Evolutionary conservation across 177 flowering plant genomes (phyloP).

Genomic region (Tripterygium wilfordii): DNA sequence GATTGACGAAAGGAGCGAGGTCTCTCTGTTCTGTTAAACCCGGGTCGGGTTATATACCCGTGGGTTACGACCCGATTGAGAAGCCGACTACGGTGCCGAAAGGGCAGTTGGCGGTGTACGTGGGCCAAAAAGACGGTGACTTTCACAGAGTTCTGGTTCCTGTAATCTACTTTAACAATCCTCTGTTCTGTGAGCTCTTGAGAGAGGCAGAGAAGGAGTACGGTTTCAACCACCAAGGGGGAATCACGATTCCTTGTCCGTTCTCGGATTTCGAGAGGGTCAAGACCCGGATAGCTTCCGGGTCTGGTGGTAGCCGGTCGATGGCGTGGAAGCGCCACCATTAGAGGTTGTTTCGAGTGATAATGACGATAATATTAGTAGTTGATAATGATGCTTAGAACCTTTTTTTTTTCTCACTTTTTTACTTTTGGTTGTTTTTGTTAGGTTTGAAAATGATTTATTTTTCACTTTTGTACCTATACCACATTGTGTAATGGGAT

Average conservation of each 20-base stretch:
- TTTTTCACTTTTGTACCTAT: no score
- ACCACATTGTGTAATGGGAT: no score
- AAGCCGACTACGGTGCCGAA: conserved; percentile 33
- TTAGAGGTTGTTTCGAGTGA: not conserved
- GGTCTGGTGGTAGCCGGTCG: conserved; percentile 17
- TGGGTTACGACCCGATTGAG: conserved; percentile 23
- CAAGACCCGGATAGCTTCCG: conserved; percentile 42
- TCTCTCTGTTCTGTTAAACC: conserved; percentile 18
- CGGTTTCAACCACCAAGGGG: conserved; percentile 51
- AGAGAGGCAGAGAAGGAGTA: conserved; percentile 52
- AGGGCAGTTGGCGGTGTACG: conserved; percentile 60
- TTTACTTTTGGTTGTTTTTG: no score
- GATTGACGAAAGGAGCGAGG: conserved; percentile 35
- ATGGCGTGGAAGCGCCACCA: conserved; percentile 22
- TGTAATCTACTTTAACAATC: conserved; percentile 58
- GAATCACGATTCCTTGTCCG: conserved; percentile 58
- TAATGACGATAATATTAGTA: no score
- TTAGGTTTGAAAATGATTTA: no score
- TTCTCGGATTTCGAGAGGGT: conserved; percentile 51
- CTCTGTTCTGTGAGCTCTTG: conserved; percentile 49
- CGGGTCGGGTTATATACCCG: conserved; percentile 20
- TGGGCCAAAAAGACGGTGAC: conserved; percentile 50
- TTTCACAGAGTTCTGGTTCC: conserved; percentile 48
- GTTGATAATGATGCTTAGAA: no score
- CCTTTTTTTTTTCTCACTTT: no score